Base-by-base conservation (phyloP, 1,284 basidiomycete species). In the Porogramme epimiltina region DNA sequence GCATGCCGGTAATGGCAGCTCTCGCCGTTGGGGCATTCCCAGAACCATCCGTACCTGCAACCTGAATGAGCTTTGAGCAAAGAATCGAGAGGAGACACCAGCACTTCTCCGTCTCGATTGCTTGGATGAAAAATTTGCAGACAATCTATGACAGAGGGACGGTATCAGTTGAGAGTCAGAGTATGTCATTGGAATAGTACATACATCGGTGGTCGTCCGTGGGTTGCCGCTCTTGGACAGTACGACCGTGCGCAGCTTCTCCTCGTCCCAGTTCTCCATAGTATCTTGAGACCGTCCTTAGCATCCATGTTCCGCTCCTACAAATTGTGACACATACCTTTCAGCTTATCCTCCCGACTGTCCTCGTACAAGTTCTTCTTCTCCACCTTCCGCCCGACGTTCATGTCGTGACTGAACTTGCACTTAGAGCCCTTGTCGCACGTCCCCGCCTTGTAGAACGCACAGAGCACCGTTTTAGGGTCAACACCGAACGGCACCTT, bases 231-330 rank as follows among this genome's bases (percentile, higher is more conserved):
- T 79, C 72, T 98, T 98, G 47, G 91, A 92, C 15, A 87, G 66
- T 9, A 99, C 91, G 52, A 99, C 97, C 23, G 75, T 82, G 44
- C 86, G 80, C 45, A 99, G 76, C 73, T 96, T 98, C 61, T 87
- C 95, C 61, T 98, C 91, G 73, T 98, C 95, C 96, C 96, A 99
- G 62, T 80, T 88, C 63, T 98, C 95, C 96, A 99, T 99, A 9
- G 95, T 97, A 71, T 97, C 95, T 91, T 13, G 61, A 26, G 6
- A 31, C 38, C 8, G 23, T 36, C 18, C 11, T 51, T 22, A 47
- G 33, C 20, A 13, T 31, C 34, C 22, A 18, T 38, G 25, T 31
- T 31, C 23, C n/a, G 55, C 18, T 26, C 3, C 34, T 42, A 42
- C 34, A 51, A 51, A 56, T 19, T 46, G 11, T 25, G 18, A 11